Base-by-base conservation (phyloP, 805 yeast genomes). In the Ogataea ramenticola region DNA sequence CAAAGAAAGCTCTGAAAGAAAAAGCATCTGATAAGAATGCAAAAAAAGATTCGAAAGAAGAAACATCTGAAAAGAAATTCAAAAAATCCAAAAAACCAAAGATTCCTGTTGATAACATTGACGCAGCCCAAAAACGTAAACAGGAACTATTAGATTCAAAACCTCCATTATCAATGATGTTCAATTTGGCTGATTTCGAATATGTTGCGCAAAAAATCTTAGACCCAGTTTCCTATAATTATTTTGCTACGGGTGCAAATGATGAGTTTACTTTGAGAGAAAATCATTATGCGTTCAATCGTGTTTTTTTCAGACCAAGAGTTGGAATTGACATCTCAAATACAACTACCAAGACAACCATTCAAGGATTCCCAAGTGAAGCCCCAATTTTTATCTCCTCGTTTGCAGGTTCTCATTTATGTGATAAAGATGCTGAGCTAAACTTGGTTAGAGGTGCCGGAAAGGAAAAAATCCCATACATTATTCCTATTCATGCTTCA, bases 341-440 rank as follows among this genome's bases (percentile, higher is more conserved):
- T n/a, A 72, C 83, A 35, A 84, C 81, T 51, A 58, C 75, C 29
- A 57, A 79, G 3, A 80, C 93, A 4, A 68, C 75, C 5, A 75
- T 91, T 75, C 67, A 90, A 31, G 96, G 96, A 7, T 55, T 73
- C 21, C 65, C 68, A 38, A 67, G 77, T 4, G 69, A 74, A 16
- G 82, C 79, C 6, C 97, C 98, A 6, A 86, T 90, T 60, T 90
- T 87, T 57, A 77, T 83, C 44, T 76, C 93, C n/a, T 95, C 96
- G 0, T 85, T 96, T 17, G 95, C 96, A 0, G 74, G 89, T 40
- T 95, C 95, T 26, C 80, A 79, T 51, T 69, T 90, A 50, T 95
- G 96, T 4, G 90, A 89, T 57, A 82, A 82, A 2, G 93, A 85
- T 33, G 96, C 95, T 40, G 96, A 90, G 60, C 74, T 71, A 43